Conservation (phyloP, 2,329 filamentous ascomycete species). For the Alternaria triticina region DNA sequence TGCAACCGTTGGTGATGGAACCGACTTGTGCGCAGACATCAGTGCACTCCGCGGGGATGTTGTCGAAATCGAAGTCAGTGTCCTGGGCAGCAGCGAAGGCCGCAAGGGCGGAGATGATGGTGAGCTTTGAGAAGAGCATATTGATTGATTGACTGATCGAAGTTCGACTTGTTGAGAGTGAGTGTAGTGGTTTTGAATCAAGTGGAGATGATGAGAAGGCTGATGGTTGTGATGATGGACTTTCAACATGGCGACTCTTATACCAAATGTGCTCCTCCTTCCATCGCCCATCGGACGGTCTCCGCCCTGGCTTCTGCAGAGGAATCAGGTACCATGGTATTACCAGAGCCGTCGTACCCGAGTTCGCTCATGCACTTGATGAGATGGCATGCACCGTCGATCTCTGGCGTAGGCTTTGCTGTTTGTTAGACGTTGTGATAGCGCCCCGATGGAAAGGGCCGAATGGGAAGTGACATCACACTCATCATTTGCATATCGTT, state of each 20-base stretch:
- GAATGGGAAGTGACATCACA: background rate
- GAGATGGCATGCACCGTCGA: background rate
- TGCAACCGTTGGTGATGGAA: conserved; percentile 30
- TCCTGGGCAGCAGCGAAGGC: conserved; percentile 33
- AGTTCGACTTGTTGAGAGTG: background rate
- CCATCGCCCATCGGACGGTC: background rate
- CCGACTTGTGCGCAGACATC: conserved; percentile 35
- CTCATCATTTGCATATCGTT: background rate
- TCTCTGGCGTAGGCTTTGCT: background rate
- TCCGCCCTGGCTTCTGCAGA: background rate
- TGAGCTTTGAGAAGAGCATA: conserved; percentile 32
- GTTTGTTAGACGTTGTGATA: background rate
- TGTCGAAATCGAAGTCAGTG: conserved; percentile 29
- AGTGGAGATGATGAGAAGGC: background rate
- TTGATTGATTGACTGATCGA: background rate
- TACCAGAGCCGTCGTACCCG: background rate
- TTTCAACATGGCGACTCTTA: background rate
- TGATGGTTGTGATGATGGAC: background rate
- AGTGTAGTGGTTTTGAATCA: background rate
- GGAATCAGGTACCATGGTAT: background rate
- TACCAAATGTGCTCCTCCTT: background rate
- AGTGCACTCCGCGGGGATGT: conserved; percentile 39
- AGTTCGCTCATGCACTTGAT: background rate
- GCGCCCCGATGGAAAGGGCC: background rate
- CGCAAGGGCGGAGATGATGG: conserved; percentile 32